Base-by-base conservation (phyloP, 257 asterid genomes). In the Coffea eugenioides region DNA sequence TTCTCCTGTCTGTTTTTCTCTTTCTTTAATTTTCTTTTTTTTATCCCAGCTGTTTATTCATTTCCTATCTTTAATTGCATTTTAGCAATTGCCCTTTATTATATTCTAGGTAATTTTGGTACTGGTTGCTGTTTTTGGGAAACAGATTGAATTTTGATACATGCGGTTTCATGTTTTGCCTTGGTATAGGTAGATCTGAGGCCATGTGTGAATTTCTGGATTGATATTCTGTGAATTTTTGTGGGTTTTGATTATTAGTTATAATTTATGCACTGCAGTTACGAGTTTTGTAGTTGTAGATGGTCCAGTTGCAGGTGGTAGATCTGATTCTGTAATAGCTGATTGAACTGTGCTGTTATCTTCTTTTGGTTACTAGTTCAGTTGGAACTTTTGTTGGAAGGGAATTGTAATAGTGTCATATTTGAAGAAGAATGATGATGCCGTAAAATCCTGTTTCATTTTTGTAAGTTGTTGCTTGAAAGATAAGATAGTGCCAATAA, bases 181-280 rank as follows among this genome's bases (percentile, higher is more conserved):
- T 8, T 52, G 73, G 45, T 61, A 39, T 81, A 39, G 39, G 61
- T 71, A 72, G 80, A 81, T 81, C 84, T 76, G 84, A 69, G 39
- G 27, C 49, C 21, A 46, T 57, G 8, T 20, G 36, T 79, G 49
- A 34, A 31, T 71, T 39, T 39, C 13, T 41, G 9, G 46, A 41
- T 70, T 27, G 10, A 14, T 46, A 15, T 71, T 71, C 11, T 48
- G 0, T 68, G 49, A 51, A 7, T 45, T 43, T 18, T 16, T 27
- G 64, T 43, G 23, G 76, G 41, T 57, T 59, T 43, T 25, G 34
- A 52, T 52, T 78, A 1, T 51, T 54, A 39, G 27, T 69, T 70
- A 12, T 52, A 3, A 23, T 68, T 77, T 68, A n/a, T 61, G 69
- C 46, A 8, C 5, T 27, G 8, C 6, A 12, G 3, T 31, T 51